Base-by-base conservation (phyloP, 805 yeast genomes). In the Teunomyces panamensis region DNA sequence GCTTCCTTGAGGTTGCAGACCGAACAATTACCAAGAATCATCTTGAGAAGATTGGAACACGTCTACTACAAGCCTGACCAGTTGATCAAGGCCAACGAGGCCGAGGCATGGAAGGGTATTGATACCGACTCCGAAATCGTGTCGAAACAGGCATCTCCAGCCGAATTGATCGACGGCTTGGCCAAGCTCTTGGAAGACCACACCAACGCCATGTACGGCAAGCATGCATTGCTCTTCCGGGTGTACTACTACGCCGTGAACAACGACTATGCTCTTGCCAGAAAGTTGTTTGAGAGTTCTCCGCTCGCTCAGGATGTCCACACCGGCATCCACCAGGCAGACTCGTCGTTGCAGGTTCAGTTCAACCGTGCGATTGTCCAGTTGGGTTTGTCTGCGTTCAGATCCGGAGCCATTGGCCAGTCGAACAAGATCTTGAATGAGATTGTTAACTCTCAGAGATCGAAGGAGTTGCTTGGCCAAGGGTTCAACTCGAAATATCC, bases 331-430 rank as follows among this genome's bases (percentile, higher is more conserved):
- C 89, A 88, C 67, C 80, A 84, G 43, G 85, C 96, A 30, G 98
- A 92, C 59, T 82, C 95, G 30, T 73, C 84, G 32, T 72, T 92
- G 56, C 99, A 94, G 78, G 90, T 94, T 47, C 78, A 89, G 58
- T 94, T 89, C 79, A 94, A 94, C 79, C 81, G 99, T 68, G 90
- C 96, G 13, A 79, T 94, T 53, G 97, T 89, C 53, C 99, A 94
- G 72, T 80, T 95, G 54, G 99, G 99, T 50, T 79, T 94, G 56
- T 84, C 95, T 67, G 98, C 99, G 11, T 94, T 94, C 84, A 84
- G 96, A 67, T 71, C 80, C 45, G 97, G 98, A 17, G 78, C 87
- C 56, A 82, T 91, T 59, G 80, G 78, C 58, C 98, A 94, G 65
- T 77, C 94, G 49, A 95, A 89, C 69, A 94, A 88, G 73, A 78